Conservation (phyloP, 1,139 yeast species). For the Hansenula lynferdii region DNA sequence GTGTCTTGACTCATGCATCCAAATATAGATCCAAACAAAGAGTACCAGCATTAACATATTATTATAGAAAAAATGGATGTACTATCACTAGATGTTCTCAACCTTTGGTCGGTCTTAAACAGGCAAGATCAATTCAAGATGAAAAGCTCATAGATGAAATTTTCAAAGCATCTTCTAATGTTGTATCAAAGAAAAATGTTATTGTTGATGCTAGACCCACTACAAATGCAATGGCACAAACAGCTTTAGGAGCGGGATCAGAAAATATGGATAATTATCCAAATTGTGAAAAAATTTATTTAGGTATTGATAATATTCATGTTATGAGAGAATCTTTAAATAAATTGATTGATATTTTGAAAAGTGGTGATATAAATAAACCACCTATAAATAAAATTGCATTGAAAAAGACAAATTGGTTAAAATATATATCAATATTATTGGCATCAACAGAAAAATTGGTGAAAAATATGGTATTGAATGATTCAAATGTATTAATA, state of each 20-base stretch:
- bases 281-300: conserved; percentile 59
- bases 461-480: conserved; percentile 73
- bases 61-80: conserved; percentile 65
- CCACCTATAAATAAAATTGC: conserved; percentile 35
- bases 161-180: conserved; percentile 36
- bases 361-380: conserved; percentile 58
- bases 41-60: conserved; percentile 78
- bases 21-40: conserved; percentile 83
- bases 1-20: conserved; percentile 75
- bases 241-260: conserved; percentile 95
- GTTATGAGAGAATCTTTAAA: conserved; percentile 85
- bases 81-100: conserved; percentile 88
- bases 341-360: conserved; percentile 56
- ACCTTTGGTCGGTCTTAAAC: conserved; percentile 89
- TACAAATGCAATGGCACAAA: conserved; percentile 95
- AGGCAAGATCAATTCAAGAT: conserved; percentile 86
- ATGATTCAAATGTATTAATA: conserved; percentile 75
- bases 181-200: conserved; percentile 45
- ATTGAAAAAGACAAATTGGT: conserved; percentile 73
- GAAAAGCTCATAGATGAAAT: conserved; percentile 76
- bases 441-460: conserved; percentile 76
- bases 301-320: conserved; percentile 93
- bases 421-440: conserved; percentile 63
- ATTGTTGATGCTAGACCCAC: conserved; percentile 90
- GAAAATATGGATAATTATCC: conserved; percentile 84